Evolutionary conservation across 768 basidiomycete genomes (phyloP), one percentile per base, ranked within the genome.

Genomic region (Tricholoma sp.): DNA sequence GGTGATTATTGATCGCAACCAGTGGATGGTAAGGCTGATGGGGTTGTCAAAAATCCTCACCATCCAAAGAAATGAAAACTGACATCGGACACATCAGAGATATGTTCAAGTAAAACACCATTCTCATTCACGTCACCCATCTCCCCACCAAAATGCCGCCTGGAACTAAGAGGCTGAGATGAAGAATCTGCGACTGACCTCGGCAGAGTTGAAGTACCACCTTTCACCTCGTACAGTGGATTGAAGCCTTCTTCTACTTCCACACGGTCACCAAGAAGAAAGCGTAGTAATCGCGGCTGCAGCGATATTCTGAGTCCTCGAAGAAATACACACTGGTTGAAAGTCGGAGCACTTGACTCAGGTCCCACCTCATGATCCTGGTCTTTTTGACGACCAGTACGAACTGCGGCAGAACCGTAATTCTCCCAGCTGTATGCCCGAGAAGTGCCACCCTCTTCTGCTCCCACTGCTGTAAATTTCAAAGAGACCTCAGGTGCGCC

Each of bases 231-330:
- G 34, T 57, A 56, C 19, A 57, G 55, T 39, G 58, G 43, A 34
- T 39, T 59, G 14, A 61, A 54, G 22, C 56, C 50, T n/a, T 54
- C 37, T 19, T 59, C 56, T 8, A 59, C 22, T 34, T 54, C 59
- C n/a, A n/a, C n/a, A n/a, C n/a, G n/a, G n/a, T n/a, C n/a, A n/a
- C n/a, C n/a, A n/a, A n/a, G n/a, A 39, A 62, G 37, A 34, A 43
- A 16, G 16, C 53, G 39, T n/a, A 61, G 29, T 22, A 51, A 56
- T 21, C 41, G 56, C 16, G 54, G 59, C 34, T 55, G 58, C 31
- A 63, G 46, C 58, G 57, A 61, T 18, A 65, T 61, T 19, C 54
- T 56, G 45, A 54, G 59, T 47, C 62, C 59, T 52, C 60, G 60
- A 56, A 65, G 14, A 35, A 63, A 61, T 5, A 58, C 43, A 46